Base-by-base conservation (phyloP, 2,329 filamentous ascomycete species). In the Achaetomium macrosporum region DNA sequence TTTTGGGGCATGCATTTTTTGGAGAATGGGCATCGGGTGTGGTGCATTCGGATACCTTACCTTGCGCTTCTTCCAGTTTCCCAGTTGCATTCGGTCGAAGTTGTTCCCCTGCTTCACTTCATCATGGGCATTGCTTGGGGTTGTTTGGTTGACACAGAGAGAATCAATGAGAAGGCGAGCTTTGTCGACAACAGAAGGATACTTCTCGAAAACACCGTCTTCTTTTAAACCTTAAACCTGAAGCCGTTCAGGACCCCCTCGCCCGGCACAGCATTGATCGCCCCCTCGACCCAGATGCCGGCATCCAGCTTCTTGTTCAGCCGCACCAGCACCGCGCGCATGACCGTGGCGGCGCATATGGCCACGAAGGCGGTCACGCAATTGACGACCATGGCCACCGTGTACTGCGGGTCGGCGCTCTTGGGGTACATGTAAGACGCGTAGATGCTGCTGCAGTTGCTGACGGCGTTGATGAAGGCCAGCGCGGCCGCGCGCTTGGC, bases 381-480 rank as follows among this genome's bases (percentile, higher is more conserved):
- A 66, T 88, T 87, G 47, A 88, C 83, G 6, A 75, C 74, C 70
- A 90, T 84, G 4, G 86, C 84, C 15, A 81, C 70, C 5, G 79
- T 66, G 58, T 75, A 76, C 44, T 64, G 66, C 10, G 72, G 72
- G 16, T 60, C 66, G 45, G 70, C 71, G 35, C 62, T 66, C 55
- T 79, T 71, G 15, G 78, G 78, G 60, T 88, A 88, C 75, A 87
- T 79, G 61, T 86, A 87, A 51, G 74, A 77, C 0, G 83, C 82
- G 63, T 85, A 90, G 58, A 91, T 90, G 44, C 77, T 82, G 40
- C 80, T 81, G 11, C 77, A 75, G 65, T 91, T 90, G 16, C 78
- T 81, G 10, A 88, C 75, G 2, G 84, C 83, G 64, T 92, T 92
- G 68, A 91, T 88, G 56, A 85, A 83, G 1, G 87, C 88, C 5